Evolutionary conservation across 2,329 filamentous ascomycete species (phyloP).

Genomic region (Rutstroemia sp.): DNA sequence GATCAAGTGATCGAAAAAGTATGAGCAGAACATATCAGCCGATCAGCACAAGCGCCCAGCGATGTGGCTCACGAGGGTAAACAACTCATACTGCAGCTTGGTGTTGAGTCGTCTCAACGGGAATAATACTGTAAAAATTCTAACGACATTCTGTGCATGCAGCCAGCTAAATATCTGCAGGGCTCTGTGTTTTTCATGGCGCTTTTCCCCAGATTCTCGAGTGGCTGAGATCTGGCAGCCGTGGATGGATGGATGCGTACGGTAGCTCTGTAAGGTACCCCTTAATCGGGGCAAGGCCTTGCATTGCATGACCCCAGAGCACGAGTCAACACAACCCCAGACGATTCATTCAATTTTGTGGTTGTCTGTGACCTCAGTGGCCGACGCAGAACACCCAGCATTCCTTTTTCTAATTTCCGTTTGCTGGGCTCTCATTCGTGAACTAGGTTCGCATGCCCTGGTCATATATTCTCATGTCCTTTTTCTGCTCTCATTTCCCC

Average conservation of each 20-base stretch:
- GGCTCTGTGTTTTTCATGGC: background rate
- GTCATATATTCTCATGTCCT: background rate
- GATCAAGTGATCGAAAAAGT: conserved; percentile 4
- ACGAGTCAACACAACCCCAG: background rate
- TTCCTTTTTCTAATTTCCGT: background rate
- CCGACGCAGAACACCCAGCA: background rate
- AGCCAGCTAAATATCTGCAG: background rate
- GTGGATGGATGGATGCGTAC: too few relatives aligned
- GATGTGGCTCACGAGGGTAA: conserved; percentile 5
- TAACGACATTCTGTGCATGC: too few relatives aligned
- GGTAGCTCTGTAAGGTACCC: background rate
- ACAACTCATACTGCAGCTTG: background rate
- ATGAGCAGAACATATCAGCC: background rate
- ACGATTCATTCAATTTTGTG: background rate
- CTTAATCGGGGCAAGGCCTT: background rate
- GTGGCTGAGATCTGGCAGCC: conserved; percentile 3
- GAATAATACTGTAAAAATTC: background rate
- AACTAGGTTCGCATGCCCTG: background rate
- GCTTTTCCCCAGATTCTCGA: conserved; percentile 7
- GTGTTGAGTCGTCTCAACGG: background rate
- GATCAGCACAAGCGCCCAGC: conserved; percentile 1
- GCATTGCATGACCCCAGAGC: background rate
- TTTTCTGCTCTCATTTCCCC: background rate
- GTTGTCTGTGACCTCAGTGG: background rate
- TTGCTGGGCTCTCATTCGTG: background rate